Conservation (phyloP, 768 basidiomycete genomes). For the Lactarius hatsudake region DNA sequence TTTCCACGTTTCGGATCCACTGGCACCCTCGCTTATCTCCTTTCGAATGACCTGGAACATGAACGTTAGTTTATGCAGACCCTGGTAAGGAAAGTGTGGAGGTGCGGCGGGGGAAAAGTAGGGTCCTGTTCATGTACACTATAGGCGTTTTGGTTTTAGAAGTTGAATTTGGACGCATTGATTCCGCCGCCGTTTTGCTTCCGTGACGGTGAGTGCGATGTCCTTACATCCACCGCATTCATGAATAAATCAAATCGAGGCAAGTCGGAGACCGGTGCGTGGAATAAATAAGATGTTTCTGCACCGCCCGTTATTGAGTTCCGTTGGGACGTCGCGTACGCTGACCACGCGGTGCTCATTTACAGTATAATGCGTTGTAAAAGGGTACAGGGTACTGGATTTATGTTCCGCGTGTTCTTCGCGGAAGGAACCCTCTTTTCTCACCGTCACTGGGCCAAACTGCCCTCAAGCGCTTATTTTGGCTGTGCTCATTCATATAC, state of each 20-base stretch:
- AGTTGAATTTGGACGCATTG: background rate
- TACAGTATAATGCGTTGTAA: slow-evolving; percentile 14
- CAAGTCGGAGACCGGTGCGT: background rate
- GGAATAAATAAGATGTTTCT: slow-evolving; percentile 3
- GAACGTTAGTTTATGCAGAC: background rate
- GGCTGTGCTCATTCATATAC: slow-evolving; percentile 2
- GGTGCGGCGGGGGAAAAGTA: background rate
- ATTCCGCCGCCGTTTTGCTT: background rate
- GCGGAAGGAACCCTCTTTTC: slow-evolving; percentile 15
- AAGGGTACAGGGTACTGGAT: slow-evolving; percentile 1
- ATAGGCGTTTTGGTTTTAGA: too few species aligned
- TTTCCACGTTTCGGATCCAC: background rate
- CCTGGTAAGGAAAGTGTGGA: background rate
- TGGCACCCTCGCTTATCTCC: slow-evolving; percentile 1
- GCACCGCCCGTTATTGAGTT: background rate
- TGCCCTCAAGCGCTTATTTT: slow-evolving; percentile 15
- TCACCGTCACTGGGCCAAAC: slow-evolving; percentile 4
- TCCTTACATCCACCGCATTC: background rate
- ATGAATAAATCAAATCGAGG: background rate
- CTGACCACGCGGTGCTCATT: slow-evolving; percentile 2
- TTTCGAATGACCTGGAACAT: background rate
- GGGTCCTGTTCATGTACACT: too few species aligned
- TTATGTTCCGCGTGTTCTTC: background rate
- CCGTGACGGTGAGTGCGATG: background rate
- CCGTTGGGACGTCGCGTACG: background rate